Evolutionary conservation across 2,329 filamentous ascomycete species (phyloP), one percentile per base, ranked within the genome.

Genomic region (Botrytis porri): DNA sequence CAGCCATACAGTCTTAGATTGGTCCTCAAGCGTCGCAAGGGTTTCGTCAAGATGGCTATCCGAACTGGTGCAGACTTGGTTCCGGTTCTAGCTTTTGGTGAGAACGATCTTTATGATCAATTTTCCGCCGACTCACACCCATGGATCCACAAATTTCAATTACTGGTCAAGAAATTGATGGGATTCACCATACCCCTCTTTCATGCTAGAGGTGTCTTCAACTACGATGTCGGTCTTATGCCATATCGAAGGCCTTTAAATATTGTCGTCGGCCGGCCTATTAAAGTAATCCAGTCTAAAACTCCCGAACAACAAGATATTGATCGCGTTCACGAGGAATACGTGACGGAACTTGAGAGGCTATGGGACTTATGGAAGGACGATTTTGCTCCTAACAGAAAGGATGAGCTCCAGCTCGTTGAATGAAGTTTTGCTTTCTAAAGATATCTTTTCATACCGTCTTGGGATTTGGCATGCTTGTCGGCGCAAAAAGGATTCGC

Each of bases 171-270:
- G 83, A 92, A 92, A 77, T 85, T 92, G 9, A 90, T 97, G 85
- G 97, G 97, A 69, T 99, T 98, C 79, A 98, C 96, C 0, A 87
- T 98, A 18, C 95, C 96, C 0, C 87, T 97, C 41, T 92, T 98
- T 79, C 94, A 97, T 81, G 95, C 95, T 4, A 85, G 95, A 39
- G 95, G 95, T 20, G 91, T 98, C 59, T 97, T 98, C 84, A 99
- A 99, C 82, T 98, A 99, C 81, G 96, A 99, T 81, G 93, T 98
- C 22, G 96, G 96, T 6, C 84, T 98, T 78, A 94, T 98, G 93
- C 96, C 96, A 0, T 98, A 98, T 82, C 90, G 96, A 20, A 87
- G 91, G 69, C 91, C 94, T 18, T 85, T 99, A 74, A 96, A 98
- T 80, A 89, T 98, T 65, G 95, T 99, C 20, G 93, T 97, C 22